Evolutionary conservation across 2,329 filamentous ascomycete genomes (phyloP), one percentile per base, ranked within the genome.

Genomic region (Rasamsonia emersonii): DNA sequence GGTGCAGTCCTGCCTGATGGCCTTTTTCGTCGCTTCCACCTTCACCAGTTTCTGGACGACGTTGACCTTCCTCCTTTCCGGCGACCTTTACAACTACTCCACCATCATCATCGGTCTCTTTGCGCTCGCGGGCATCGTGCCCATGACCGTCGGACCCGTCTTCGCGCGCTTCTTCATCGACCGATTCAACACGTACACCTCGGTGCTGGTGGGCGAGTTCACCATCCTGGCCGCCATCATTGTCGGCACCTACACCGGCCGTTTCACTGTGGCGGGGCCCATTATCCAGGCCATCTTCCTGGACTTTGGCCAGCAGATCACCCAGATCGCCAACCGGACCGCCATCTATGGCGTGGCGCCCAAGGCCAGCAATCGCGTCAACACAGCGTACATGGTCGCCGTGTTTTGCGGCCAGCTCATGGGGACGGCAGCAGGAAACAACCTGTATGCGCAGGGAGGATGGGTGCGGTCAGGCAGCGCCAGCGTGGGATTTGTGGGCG

Each of bases 321-420:
- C 74, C 1, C 81, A 86, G 51, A 81, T 86, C 18, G 79, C 80
- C 1, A 86, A 88, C 45, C 64, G 84, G 0, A 68, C 70, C 1
- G 69, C 74, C 3, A 82, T 91, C 13, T 88, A 84, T 45, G 59
- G 64, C 1, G 75, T 89, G 14, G 79, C 81, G 32, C 77, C 82
- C 0, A 77, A 75, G 38, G 77, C 78, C 0, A 62, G 81, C 4
- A 91, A 86, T 56, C 61, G 84, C 3, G 71, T 89, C 15, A 91
- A 91, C 50, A 86, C 83, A 0, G 81, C 78, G 1, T 91, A 86
- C 48, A 91, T 89, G 84, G 69, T 86, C 0, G 68, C 71, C 5
- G 76, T 74, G 0, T 89, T 89, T 47, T 75, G 71, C 17, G 84
- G 84, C 0, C 84, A 91, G 61, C 49, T 91, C 28, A 78, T 77